These are phyloP conservation scores for Avena atlantica DNA, from an alignment of 176 grass and related monocot genomes.

Conservation along the genomic window DNA sequence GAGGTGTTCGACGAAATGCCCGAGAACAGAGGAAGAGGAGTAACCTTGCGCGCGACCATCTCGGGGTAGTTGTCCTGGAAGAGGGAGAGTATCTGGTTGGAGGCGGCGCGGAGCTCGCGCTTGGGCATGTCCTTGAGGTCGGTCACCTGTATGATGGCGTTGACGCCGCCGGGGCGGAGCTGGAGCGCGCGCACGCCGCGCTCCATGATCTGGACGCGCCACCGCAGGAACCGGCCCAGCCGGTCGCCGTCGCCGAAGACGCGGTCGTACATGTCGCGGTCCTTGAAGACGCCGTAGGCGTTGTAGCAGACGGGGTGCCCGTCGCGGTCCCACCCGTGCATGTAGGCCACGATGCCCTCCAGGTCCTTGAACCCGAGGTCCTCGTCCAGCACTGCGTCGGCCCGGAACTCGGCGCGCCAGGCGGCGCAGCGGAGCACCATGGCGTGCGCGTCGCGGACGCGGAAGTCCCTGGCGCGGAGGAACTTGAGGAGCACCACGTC, in stretches of 20 bases:
- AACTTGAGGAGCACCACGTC: constrained; percentile 98
- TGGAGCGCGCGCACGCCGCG: constrained; percentile 81
- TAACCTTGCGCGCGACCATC: constrained; percentile 94
- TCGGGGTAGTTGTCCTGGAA: constrained; percentile 99
- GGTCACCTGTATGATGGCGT: constrained; percentile 93
- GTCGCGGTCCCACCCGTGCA: constrained; percentile 88
- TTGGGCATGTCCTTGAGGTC: constrained; percentile 98
- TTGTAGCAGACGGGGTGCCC: constrained; percentile 96
- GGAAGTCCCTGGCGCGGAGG: constrained; percentile 87
- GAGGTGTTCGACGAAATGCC: constrained; percentile 27
- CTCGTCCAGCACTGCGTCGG: constrained; percentile 72
- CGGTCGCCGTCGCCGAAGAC: constrained; percentile 83
- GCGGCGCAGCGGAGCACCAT: constrained; percentile 80
- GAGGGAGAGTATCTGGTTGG: constrained; percentile 88
- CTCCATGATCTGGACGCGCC: constrained; percentile 98
- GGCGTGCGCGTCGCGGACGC: constrained; percentile 74
- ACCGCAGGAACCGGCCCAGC: constrained; percentile 81
- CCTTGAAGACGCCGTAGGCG: constrained; percentile 87
- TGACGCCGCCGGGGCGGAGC: constrained; percentile 79
- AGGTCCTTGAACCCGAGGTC: constrained; percentile 97
- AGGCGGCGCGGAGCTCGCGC: constrained; percentile 81
- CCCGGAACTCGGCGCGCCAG: constrained; percentile 82
- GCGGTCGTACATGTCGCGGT: constrained; percentile 75
- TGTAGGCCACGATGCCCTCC: constrained; percentile 82
- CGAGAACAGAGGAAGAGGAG: no score